These are phyloP conservation scores for Pseudonitzschia multiseries DNA, from an alignment of 108 stramenopile species.

Conservation along the genomic window DNA sequence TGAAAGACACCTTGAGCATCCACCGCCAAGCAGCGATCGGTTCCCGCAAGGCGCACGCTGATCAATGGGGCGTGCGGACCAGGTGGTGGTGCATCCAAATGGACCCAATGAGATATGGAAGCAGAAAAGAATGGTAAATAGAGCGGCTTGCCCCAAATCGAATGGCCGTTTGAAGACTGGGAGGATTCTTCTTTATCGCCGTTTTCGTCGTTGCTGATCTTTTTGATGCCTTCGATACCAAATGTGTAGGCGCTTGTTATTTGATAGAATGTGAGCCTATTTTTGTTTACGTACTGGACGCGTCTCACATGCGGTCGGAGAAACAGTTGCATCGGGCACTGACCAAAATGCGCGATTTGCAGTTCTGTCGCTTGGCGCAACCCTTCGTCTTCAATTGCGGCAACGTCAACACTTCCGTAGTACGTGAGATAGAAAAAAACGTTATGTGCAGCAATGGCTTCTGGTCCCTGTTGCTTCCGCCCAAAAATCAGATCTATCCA, in stretches of 20 bases:
- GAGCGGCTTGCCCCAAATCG: conserved; percentile 37
- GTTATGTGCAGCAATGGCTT: conserved; percentile 93
- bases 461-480: conserved; percentile 91
- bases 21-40: conserved; percentile 85
- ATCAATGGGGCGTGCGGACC: conserved; percentile 83
- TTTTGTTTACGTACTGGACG: conserved; percentile 25
- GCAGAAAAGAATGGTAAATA: conserved; percentile 82
- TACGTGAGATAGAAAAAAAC: conserved; percentile 99
- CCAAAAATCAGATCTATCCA: conserved; percentile 99
- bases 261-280: conserved; percentile 49
- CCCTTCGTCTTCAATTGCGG: conserved; percentile 90
- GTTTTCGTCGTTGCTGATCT: background rate
- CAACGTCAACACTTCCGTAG: conserved; percentile 96
- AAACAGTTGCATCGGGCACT: conserved; percentile 94
- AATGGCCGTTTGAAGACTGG: background rate
- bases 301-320: conserved; percentile 47
- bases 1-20: conserved; percentile 88
- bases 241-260: conserved; percentile 49
- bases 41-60: conserved; percentile 67
- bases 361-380: conserved; percentile 88
- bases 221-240: conserved; percentile 22
- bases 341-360: conserved; percentile 98
- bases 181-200: background rate
- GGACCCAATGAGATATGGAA: conserved; percentile 87
- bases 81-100: conserved; percentile 85